Evolutionary conservation across 2,329 filamentous ascomycete genomes (phyloP).

Genomic region (Xylariaceae sp.): DNA sequence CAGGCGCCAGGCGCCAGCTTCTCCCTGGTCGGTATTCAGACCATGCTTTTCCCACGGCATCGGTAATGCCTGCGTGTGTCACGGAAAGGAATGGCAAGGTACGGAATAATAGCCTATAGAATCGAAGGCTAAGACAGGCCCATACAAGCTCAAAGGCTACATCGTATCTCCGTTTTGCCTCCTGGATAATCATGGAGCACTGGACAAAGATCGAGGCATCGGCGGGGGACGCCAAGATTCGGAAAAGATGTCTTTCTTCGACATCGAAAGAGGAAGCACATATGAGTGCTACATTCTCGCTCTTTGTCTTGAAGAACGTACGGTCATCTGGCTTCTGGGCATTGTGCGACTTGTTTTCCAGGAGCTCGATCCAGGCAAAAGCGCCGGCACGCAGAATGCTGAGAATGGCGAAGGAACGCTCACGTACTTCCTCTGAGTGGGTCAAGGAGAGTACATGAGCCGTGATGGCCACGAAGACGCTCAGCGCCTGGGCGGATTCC

Average conservation of each 20-base stretch:
- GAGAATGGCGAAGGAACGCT: conserved; percentile 4
- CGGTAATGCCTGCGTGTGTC: conserved; percentile 8
- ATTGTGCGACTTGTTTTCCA: conserved; percentile 2
- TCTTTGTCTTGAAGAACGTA: conserved; percentile 5
- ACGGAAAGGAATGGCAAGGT: conserved; percentile 2
- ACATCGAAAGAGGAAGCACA: conserved; percentile 12
- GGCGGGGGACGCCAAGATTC: not conserved
- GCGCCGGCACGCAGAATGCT: conserved; percentile 1
- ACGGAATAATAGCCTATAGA: conserved; percentile 8
- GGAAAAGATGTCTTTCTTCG: not conserved
- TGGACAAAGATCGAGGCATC: conserved; percentile 13
- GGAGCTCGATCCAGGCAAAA: conserved; percentile 12
- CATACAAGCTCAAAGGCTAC: conserved; percentile 1
- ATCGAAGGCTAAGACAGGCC: conserved; percentile 8
- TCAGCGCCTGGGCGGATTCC: conserved; percentile 11
- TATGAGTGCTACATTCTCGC: conserved; percentile 10
- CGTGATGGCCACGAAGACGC: conserved; percentile 1
- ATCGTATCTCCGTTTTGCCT: not conserved
- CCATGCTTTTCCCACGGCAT: conserved; percentile 11
- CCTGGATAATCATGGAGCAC: conserved; percentile 13
- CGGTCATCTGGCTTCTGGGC: not conserved
- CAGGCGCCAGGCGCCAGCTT: conserved; percentile 2
- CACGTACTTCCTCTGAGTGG: conserved; percentile 1
- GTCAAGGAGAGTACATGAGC: conserved; percentile 5
- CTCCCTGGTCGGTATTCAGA: conserved; percentile 3